A percentile compares a stretch with the other conserved stretches of the same genome.
Evolutionary conservation across 1,284 basidiomycete genomes (phyloP).

Genomic region (Polyporus tsugae): DNA sequence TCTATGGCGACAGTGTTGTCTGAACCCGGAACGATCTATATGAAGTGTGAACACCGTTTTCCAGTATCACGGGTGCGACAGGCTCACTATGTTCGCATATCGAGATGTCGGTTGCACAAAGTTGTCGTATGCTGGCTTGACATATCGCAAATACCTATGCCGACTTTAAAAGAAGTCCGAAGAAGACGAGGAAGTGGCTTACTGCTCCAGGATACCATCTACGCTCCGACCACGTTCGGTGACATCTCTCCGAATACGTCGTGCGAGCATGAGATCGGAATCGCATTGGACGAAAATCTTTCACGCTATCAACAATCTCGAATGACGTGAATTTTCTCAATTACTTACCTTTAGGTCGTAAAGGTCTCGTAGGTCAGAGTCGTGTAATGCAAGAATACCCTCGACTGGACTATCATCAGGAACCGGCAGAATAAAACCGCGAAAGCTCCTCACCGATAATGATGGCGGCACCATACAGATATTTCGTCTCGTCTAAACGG

Average conservation of each 20-base stretch:
- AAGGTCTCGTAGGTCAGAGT: conserved; percentile 77
- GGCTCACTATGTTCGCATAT: conserved; percentile 86
- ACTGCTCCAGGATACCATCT: conserved; percentile 91
- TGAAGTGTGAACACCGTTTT: not conserved
- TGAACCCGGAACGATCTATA: conserved; percentile 89
- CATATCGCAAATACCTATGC: conserved; percentile 85
- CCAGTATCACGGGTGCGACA: not conserved
- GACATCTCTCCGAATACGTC: conserved; percentile 89
- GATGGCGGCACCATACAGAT: conserved; percentile 95
- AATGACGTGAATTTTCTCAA: not conserved
- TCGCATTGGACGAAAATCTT: conserved; percentile 90
- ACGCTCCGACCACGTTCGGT: conserved; percentile 89
- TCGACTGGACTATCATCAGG: conserved; percentile 61
- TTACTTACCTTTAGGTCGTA: conserved; percentile 89
- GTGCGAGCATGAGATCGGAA: conserved; percentile 96
- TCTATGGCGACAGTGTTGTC: conserved; percentile 94
- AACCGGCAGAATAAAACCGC: not conserved
- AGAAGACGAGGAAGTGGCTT: conserved; percentile 35
- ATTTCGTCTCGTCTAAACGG: conserved; percentile 85
- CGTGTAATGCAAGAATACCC: conserved; percentile 92
- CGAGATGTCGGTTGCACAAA: conserved; percentile 92
- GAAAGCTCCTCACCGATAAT: conserved; percentile 72
- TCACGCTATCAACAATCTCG: not conserved
- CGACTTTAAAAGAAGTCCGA: not conserved
- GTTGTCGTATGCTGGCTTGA: conserved; percentile 94